Evolutionary conservation across 345 rosid species (phyloP).

Genomic region (Draba incana): DNA sequence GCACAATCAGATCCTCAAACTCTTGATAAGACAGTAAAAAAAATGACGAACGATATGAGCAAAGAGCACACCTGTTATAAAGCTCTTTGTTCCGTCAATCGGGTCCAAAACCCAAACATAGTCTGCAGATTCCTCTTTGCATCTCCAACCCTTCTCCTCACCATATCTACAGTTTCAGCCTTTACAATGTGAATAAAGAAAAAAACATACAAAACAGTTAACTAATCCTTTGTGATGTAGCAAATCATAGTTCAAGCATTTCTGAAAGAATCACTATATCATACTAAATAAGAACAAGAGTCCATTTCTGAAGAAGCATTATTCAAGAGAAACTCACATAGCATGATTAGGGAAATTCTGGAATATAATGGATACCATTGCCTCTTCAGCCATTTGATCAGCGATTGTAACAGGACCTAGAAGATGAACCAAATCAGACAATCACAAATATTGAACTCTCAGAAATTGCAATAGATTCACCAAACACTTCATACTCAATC

Average conservation of each 20-base stretch:
- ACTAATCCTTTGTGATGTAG: background rate
- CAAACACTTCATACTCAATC: constrained; percentile 9
- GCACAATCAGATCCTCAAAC: constrained; percentile 19
- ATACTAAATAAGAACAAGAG: background rate
- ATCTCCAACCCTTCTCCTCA: constrained; percentile 97
- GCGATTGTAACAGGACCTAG: constrained; percentile 98
- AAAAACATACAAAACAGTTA: background rate
- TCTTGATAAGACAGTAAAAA: background rate
- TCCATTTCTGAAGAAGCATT: background rate
- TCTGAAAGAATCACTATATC: background rate
- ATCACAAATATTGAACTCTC: background rate
- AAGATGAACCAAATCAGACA: constrained; percentile 14
- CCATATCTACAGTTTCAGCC: constrained; percentile 66
- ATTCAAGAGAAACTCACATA: constrained; percentile 54
- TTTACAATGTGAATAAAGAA: constrained; percentile 11
- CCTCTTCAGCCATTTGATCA: constrained; percentile 88
- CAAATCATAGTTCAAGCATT: constrained; percentile 14
- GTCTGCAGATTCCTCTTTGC: constrained; percentile 74
- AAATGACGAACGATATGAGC: background rate
- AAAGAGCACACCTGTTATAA: constrained; percentile 70
- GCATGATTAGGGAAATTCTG: constrained; percentile 90
- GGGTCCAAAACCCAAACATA: constrained; percentile 99
- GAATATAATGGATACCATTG: constrained; percentile 74
- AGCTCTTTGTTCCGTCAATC: constrained; percentile 95
- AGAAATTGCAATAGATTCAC: background rate